Percentiles rank a stretch among this genome's conserved stretches.
These are phyloP conservation scores for Silene coronaria DNA, from an alignment of 179 eudicot genomes.

Conservation along the genomic window DNA sequence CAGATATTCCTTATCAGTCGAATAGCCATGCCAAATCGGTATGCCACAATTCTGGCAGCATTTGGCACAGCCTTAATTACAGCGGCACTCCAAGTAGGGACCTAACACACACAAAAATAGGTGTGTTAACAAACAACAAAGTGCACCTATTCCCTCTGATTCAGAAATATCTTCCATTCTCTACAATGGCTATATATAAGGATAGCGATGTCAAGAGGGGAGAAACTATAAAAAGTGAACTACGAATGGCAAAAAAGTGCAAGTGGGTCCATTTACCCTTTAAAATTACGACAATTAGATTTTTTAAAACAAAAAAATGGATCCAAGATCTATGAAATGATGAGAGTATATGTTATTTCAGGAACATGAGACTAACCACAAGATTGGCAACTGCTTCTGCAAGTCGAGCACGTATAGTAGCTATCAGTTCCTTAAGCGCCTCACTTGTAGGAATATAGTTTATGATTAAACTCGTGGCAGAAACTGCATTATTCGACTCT, in stretches of 20 bases:
- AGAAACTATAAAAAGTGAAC: neutral
- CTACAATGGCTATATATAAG: neutral
- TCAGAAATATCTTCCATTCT: neutral
- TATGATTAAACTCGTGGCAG: conserved; percentile 61
- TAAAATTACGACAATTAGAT: neutral
- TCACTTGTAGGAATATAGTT: conserved; percentile 66
- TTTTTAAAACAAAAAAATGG: neutral
- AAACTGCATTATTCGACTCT: conserved; percentile 76
- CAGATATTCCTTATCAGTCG: conserved; percentile 80
- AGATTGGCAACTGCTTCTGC: conserved; percentile 64
- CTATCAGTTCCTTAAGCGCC: conserved; percentile 57
- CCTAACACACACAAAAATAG: conserved; percentile 31
- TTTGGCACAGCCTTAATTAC: conserved; percentile 79
- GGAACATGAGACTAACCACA: conserved; percentile 39
- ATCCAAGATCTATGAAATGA: neutral
- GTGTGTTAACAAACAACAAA: neutral
- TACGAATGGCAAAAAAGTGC: neutral
- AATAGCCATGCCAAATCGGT: conserved; percentile 78
- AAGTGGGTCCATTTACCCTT: neutral
- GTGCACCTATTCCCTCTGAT: neutral
- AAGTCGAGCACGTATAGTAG: conserved; percentile 62
- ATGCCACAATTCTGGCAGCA: conserved; percentile 81
- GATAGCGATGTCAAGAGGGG: neutral
- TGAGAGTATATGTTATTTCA: neutral
- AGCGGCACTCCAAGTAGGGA: conserved; percentile 76